Percentiles rank a stretch among this genome's conserved stretches.
phyloP scores from a whole-genome alignment of 177 flowering plant genomes.

The Vitis hybrid region DNA sequence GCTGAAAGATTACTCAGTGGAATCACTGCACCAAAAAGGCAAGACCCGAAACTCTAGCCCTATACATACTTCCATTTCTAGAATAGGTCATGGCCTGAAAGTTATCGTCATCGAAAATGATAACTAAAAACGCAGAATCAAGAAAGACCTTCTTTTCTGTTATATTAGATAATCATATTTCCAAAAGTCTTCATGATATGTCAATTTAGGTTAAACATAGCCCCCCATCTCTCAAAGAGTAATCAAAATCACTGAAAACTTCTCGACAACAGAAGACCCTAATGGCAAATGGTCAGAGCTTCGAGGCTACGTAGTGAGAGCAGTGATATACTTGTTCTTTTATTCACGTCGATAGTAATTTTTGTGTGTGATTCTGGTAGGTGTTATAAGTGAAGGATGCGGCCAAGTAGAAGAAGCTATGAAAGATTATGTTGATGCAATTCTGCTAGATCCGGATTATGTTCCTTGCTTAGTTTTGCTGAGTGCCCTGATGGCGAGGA shows the following conservation, averaged over 20 bases:
- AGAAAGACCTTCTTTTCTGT: too few relatives aligned
- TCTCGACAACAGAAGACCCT: too few relatives aligned
- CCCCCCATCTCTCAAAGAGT: too few relatives aligned
- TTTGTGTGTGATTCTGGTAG: conserved; percentile 28
- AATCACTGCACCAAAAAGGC: conserved; percentile 77
- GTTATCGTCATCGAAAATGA: not conserved
- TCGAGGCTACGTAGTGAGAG: too few relatives aligned
- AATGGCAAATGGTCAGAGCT: too few relatives aligned
- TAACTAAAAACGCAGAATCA: too few relatives aligned
- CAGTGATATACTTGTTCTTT: not conserved
- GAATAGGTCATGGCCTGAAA: not conserved
- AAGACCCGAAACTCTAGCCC: conserved; percentile 24
- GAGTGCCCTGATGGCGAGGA: conserved; percentile 56
- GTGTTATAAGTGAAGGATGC: conserved; percentile 61
- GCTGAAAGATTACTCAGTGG: conserved; percentile 63
- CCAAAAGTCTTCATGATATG: too few relatives aligned
- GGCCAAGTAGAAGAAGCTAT: conserved; percentile 59
- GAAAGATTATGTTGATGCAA: conserved; percentile 50
- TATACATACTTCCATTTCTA: not conserved
- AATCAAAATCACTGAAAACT: too few relatives aligned
- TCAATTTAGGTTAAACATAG: too few relatives aligned
- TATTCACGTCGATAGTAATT: not conserved
- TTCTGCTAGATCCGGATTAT: conserved; percentile 54
- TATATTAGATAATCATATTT: too few relatives aligned
- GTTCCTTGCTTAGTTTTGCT: conserved; percentile 70